Percentiles rank a stretch among this genome's conserved stretches.
Conservation (phyloP, 1,284 basidiomycete species). For the Fomitopsis pinicola region DNA sequence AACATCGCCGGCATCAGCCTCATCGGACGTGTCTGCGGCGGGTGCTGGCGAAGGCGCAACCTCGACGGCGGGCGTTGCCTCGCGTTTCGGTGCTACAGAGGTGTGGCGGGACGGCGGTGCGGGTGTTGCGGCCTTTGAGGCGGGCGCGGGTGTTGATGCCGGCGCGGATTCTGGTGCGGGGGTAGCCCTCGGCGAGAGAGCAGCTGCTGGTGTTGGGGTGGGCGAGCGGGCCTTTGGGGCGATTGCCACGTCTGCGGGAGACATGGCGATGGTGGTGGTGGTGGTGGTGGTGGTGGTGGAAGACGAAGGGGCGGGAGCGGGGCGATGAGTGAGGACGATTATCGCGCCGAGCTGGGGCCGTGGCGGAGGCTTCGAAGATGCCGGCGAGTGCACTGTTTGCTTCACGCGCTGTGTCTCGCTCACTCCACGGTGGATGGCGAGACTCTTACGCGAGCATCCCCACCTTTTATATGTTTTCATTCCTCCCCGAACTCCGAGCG, state of each 20-base stretch:
- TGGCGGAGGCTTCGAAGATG: not conserved
- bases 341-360: slow-evolving; percentile 3
- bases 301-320: not conserved
- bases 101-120: not conserved
- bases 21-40: slow-evolving; percentile 1
- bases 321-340: not conserved
- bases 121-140: slow-evolving; percentile 1
- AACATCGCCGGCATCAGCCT: slow-evolving; percentile 10
- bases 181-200: slow-evolving; percentile 1
- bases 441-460: slow-evolving; percentile 3
- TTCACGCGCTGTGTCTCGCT: too few relatives aligned
- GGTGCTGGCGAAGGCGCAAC: not conserved
- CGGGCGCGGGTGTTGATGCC: not conserved
- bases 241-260: slow-evolving; percentile 9
- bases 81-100: slow-evolving; percentile 2
- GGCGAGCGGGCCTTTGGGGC: slow-evolving; percentile 18
- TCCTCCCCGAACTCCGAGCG: not conserved
- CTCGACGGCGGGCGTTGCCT: slow-evolving; percentile 2
- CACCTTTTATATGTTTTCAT: not conserved
- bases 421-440: too few relatives aligned
- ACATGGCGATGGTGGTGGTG: slow-evolving; percentile 3
- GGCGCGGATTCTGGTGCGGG: slow-evolving; percentile 3
- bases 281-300: not conserved
- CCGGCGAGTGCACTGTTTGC: too few relatives aligned
- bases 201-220: slow-evolving; percentile 9